phyloP scores from a whole-genome alignment of 2,329 filamentous ascomycete species.

The Colletotrichum shisoi region DNA sequence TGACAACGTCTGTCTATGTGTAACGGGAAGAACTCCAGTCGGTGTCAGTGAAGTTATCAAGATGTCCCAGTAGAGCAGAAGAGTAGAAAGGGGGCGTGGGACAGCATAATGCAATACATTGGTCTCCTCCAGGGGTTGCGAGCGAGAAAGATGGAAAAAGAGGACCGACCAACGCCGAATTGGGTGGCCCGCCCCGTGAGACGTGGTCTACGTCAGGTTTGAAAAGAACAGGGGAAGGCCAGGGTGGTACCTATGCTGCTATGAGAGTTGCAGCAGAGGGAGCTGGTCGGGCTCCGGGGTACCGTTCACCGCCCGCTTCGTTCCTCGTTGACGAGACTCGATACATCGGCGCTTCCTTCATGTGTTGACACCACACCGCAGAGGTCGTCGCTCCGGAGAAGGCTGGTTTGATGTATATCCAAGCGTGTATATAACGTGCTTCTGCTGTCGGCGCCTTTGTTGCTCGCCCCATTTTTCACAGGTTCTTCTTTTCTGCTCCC shows the following conservation, averaged over 20 bases:
- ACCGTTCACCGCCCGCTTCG: background rate
- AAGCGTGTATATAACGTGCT: background rate
- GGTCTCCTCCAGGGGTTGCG: background rate
- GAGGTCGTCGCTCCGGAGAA: background rate
- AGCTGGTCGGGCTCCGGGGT: background rate
- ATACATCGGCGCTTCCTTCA: background rate
- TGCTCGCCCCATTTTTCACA: background rate
- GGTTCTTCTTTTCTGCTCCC: background rate
- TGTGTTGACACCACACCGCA: background rate
- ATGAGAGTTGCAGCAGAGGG: background rate
- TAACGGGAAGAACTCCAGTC: background rate
- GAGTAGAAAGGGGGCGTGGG: too few relatives aligned
- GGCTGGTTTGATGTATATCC: background rate
- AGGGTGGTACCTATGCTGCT: background rate
- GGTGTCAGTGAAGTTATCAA: background rate
- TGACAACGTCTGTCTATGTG: background rate
- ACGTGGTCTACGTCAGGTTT: constrained; percentile 3
- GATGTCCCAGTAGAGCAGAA: too few relatives aligned
- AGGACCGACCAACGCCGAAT: constrained; percentile 9
- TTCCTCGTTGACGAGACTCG: background rate
- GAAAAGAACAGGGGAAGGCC: background rate
- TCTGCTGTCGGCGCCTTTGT: background rate
- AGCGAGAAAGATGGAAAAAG: background rate
- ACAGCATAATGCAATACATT: background rate
- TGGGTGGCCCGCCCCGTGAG: constrained; percentile 2